Conservation (phyloP, 768 basidiomycete genomes). For the Pulveroboletus sp. region DNA sequence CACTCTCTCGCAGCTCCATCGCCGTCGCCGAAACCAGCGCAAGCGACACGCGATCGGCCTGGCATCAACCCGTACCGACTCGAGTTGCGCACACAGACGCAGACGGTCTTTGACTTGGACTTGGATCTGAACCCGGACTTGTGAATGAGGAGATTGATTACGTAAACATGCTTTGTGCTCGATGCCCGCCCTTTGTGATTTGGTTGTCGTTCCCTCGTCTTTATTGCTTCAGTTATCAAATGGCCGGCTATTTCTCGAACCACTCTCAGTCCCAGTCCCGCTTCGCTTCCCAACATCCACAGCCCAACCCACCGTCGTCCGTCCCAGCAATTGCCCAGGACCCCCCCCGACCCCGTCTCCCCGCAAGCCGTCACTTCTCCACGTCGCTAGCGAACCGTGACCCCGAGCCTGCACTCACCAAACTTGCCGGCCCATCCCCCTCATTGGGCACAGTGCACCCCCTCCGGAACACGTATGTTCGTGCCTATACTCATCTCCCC, state of each 20-base stretch:
- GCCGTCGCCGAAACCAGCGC: constrained; percentile 50
- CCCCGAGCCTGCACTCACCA: constrained; percentile 35
- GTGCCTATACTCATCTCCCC: constrained; percentile 17
- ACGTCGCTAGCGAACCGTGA: constrained; percentile 45
- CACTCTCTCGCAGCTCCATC: constrained; percentile 47
- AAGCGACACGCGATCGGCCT: constrained; percentile 42
- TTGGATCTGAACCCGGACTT: constrained; percentile 83
- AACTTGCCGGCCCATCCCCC: constrained; percentile 27
- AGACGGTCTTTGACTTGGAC: constrained; percentile 72
- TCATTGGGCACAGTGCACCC: constrained; percentile 53
- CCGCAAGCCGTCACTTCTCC: constrained; percentile 74
- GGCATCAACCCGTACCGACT: constrained; percentile 69
- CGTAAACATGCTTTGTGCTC: constrained; percentile 11
- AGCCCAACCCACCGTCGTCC: constrained; percentile 9
- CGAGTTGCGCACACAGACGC: constrained; percentile 56
- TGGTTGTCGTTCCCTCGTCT: too few species aligned
- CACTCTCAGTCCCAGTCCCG: constrained; percentile 64
- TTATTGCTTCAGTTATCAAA: constrained; percentile 31
- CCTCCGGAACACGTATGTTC: constrained; percentile 84
- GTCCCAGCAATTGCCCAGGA: constrained; percentile 7
- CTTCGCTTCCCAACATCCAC: constrained; percentile 52
- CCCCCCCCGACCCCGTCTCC: constrained; percentile 41
- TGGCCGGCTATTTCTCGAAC: constrained; percentile 81
- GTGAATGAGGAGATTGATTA: constrained; percentile 30
- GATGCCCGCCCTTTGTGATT: too few species aligned